A percentile compares a stretch with the other conserved stretches of the same genome.
Evolutionary conservation across 1,284 basidiomycete genomes (phyloP).

Genomic region (Phenoliferia sp.): DNA sequence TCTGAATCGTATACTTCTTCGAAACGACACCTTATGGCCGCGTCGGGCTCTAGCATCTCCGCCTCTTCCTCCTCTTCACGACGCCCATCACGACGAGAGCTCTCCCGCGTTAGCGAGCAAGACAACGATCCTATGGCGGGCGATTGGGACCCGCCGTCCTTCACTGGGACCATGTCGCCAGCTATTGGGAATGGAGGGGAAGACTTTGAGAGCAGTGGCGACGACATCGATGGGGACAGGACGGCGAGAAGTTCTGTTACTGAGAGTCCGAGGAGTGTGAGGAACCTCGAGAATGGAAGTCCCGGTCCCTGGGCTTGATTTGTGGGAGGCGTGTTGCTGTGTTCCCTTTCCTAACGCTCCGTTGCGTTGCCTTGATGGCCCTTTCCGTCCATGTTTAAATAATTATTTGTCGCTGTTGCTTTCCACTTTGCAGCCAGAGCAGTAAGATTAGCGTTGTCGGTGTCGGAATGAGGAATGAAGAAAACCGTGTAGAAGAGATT

Average conservation of each 20-base stretch:
- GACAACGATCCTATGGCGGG: slow-evolving; percentile 28
- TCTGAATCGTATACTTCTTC: not conserved
- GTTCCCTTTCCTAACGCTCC: too few species aligned
- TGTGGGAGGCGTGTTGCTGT: too few species aligned
- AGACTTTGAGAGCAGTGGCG: slow-evolving; percentile 1
- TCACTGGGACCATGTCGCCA: slow-evolving; percentile 9
- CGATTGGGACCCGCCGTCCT: slow-evolving; percentile 23
- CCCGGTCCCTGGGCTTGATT: not conserved
- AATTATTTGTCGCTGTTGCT: too few species aligned
- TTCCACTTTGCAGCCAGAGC: too few species aligned
- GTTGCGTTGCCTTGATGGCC: too few species aligned
- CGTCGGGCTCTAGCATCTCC: not conserved
- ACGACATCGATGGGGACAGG: not conserved
- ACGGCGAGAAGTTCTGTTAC: not conserved
- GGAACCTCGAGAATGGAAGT: not conserved
- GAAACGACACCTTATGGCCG: not conserved
- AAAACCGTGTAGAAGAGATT: too few species aligned
- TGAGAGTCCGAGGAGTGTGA: not conserved
- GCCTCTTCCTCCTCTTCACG: not conserved
- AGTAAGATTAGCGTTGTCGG: too few species aligned
- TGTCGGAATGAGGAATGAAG: too few species aligned
- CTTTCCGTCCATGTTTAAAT: too few species aligned
- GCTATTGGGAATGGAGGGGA: slow-evolving; percentile 19
- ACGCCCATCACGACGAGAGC: not conserved
- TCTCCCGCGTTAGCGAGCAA: slow-evolving; percentile 20